Conservation (phyloP, 1,284 basidiomycete genomes). For the Flammula alnicola region DNA sequence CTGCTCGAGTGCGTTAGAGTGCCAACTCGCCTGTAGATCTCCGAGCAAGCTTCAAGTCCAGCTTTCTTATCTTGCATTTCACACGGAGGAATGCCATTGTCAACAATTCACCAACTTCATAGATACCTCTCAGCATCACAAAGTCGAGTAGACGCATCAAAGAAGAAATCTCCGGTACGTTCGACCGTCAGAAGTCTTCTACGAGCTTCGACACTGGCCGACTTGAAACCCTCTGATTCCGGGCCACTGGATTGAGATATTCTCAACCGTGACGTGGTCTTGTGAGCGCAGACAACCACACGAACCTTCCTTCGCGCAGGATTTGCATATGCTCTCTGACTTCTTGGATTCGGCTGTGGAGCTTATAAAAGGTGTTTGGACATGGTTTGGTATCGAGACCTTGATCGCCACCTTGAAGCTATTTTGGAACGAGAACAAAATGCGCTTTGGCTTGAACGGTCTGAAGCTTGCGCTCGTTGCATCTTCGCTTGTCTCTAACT, state of each 20-base stretch:
- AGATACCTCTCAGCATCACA: too few species aligned
- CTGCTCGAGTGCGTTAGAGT: too few species aligned
- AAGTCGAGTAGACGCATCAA: too few species aligned
- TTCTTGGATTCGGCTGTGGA: conserved; percentile 22
- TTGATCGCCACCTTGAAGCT: conserved; percentile 1
- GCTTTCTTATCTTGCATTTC: neutral
- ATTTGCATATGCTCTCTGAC: conserved; percentile 18
- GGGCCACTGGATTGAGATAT: conserved; percentile 1
- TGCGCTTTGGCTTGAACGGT: conserved; percentile 34
- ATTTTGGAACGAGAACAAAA: conserved; percentile 27
- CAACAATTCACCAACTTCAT: too few species aligned
- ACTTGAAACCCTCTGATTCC: neutral
- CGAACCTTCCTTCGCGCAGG: conserved; percentile 13
- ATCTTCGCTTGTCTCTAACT: conserved; percentile 32
- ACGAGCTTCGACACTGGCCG: neutral
- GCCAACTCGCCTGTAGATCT: too few species aligned
- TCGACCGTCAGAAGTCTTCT: conserved; percentile 8
- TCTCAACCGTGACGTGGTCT: conserved; percentile 26
- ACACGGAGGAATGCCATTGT: neutral
- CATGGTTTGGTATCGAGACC: conserved; percentile 4
- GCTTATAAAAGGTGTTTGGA: conserved; percentile 30
- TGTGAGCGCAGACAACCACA: conserved; percentile 25
- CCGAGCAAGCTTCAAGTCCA: too few species aligned
- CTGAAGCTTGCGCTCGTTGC: conserved; percentile 27
- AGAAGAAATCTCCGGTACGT: neutral